Base-by-base conservation (phyloP, 2,329 filamentous ascomycete species). In the Aschersonia sp. region DNA sequence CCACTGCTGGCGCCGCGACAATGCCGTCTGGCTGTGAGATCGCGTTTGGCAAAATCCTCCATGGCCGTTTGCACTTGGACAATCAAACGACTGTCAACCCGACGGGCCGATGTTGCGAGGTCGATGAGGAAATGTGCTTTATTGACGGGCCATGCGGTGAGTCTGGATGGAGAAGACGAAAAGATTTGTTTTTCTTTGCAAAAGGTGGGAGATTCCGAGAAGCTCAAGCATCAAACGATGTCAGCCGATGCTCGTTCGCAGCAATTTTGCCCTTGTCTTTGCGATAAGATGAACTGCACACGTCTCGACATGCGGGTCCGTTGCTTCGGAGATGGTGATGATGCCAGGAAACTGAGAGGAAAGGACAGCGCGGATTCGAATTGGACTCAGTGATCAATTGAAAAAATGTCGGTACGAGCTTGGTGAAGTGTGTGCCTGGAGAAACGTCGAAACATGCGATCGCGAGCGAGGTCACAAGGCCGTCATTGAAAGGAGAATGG, bases 131-230 rank as follows among this genome's bases (percentile, higher is more conserved):
- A 20, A 20, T 20, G 20, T 20, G 20, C 20, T 20, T 20, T 20
- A 38, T 47, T 35, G 44, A 47, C 43, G 42, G 40, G 42, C 47
- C 44, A 50, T 50, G 29, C 47, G 46, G 48, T 32, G 44, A 40
- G 20, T 20, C 20, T 20, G 29, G 31, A 44, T 32, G 32, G 32
- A n/a, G 38, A 6, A 38, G 32, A 38, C 32, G 6, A 38, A 10
- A 38, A 38, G 32, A 38, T 6, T 10, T 38, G 32, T 38, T 38
- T 20, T 20, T 20, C 20, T 20, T 20, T 20, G 20, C 20, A 20
- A 20, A 20, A 20, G 20, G 20, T 20, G 20, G 20, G 20, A 20
- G 20, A 20, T 20, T 20, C 20, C 20, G 20, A 20, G 20, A 20
- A 20, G 20, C 20, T 20, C 20, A 20, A 20, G 20, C 20, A 20